These are phyloP conservation scores for Biancaea sappan DNA, from an alignment of 306 rosid species.

Conservation along the genomic window DNA sequence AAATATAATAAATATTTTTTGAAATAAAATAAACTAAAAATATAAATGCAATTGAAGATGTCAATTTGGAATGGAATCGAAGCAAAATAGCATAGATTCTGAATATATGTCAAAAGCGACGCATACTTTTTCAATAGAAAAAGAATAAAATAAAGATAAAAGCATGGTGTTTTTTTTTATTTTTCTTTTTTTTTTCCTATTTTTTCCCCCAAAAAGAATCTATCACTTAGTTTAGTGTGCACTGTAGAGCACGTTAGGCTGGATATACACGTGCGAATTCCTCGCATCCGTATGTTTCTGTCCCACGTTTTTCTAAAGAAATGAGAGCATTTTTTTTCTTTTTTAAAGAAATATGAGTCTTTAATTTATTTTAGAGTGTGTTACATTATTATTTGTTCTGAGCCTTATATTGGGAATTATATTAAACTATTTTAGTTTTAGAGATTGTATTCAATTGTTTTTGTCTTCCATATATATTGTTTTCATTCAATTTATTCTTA, in stretches of 20 bases:
- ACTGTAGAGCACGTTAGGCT: slow-evolving; percentile 1
- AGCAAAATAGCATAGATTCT: slow-evolving; percentile 14
- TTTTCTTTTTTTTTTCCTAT: too few relatives aligned
- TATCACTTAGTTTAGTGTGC: not conserved
- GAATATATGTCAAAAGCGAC: slow-evolving; percentile 27
- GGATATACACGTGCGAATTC: not conserved
- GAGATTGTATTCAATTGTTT: too few relatives aligned
- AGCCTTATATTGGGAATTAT: too few relatives aligned
- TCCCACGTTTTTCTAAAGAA: not conserved
- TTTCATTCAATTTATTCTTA: too few relatives aligned
- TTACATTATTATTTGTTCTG: too few relatives aligned
- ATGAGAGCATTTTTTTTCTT: not conserved
- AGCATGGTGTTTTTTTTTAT: too few relatives aligned
- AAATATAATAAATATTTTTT: too few relatives aligned
- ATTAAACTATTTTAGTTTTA: too few relatives aligned
- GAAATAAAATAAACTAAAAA: slow-evolving; percentile 7
- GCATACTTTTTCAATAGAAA: not conserved
- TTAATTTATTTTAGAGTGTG: too few relatives aligned
- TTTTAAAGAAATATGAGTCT: too few relatives aligned
- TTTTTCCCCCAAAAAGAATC: too few relatives aligned
- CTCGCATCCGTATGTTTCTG: not conserved
- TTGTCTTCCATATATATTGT: too few relatives aligned
- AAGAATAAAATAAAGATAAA: not conserved
- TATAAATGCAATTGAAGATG: not conserved
- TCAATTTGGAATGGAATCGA: slow-evolving; percentile 25